Evolutionary conservation across 164 flowering plant species (phyloP).

Genomic region (Pachysandra terminalis): DNA sequence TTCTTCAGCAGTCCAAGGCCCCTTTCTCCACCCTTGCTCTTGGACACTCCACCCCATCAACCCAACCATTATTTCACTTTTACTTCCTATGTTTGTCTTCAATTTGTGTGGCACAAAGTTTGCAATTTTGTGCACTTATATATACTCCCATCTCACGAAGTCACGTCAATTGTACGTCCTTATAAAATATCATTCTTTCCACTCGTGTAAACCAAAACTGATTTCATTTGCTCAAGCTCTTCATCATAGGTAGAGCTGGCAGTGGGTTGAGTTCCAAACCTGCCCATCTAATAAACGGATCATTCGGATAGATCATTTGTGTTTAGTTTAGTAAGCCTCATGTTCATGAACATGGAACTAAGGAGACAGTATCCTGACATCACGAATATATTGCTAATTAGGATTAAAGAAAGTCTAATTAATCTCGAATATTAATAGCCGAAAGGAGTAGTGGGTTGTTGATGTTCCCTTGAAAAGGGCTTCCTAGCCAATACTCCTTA

Average conservation of each 20-base stretch:
- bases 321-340: too few relatives aligned
- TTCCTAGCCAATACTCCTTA: conserved; percentile 14
- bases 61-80: not conserved
- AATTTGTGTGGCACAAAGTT: not conserved
- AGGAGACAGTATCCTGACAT: not conserved
- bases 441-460: conserved; percentile 25
- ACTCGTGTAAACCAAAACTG: conserved; percentile 9
- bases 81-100: not conserved
- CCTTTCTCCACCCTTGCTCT: not conserved
- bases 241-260: too few relatives aligned
- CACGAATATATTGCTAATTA: not conserved
- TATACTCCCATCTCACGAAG: not conserved
- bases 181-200: not conserved
- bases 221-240: conserved; percentile 9
- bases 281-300: too few relatives aligned
- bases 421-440: conserved; percentile 4
- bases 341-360: not conserved
- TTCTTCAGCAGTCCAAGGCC: conserved; percentile 1
- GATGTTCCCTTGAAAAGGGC: conserved; percentile 26
- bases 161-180: not conserved
- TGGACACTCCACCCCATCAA: not conserved
- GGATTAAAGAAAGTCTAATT: conserved; percentile 7
- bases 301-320: too few relatives aligned
- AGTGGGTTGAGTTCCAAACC: too few relatives aligned
- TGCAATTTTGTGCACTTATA: not conserved